A percentile compares a stretch with the other conserved stretches of the same genome.
Conservation (phyloP, 2,329 filamentous ascomycete species). For the Pyrenophora seminiperda region DNA sequence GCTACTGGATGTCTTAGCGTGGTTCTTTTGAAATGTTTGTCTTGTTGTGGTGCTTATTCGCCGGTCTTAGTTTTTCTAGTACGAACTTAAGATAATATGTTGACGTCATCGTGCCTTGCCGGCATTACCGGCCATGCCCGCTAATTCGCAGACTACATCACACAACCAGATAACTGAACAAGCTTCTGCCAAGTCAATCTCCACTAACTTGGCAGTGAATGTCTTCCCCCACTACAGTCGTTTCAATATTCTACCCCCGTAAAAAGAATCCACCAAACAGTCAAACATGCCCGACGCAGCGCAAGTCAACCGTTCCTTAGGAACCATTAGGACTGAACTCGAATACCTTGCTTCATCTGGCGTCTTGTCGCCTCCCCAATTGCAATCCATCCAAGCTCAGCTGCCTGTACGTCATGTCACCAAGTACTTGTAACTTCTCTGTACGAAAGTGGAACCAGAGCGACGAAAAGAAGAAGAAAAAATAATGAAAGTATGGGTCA, state of each 20-base stretch:
- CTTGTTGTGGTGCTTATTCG: no score
- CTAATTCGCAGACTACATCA: no score
- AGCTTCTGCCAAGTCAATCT: conserved; percentile 1
- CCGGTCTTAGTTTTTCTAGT: no score
- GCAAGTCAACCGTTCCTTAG: conserved; percentile 23
- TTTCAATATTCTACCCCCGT: no score
- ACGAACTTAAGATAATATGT: neutral
- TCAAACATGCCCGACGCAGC: conserved; percentile 21
- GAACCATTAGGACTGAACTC: conserved; percentile 22
- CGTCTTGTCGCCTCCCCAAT: conserved; percentile 21
- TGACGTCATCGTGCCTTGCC: conserved; percentile 6
- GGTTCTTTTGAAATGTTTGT: no score
- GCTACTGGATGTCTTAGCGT: neutral
- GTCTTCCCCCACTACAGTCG: neutral
- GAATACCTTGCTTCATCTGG: conserved; percentile 24
- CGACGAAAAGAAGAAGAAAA: neutral
- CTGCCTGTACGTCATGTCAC: conserved; percentile 16
- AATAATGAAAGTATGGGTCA: no score
- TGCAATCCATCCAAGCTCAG: conserved; percentile 27
- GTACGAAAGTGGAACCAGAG: neutral
- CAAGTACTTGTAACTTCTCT: no score
- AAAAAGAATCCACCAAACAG: neutral
- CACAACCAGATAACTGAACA: neutral
- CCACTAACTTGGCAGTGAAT: conserved; percentile 11
- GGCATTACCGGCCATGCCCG: neutral